These are phyloP conservation scores for Castanea sativa DNA, from an alignment of 306 rosid species.

Conservation along the genomic window DNA sequence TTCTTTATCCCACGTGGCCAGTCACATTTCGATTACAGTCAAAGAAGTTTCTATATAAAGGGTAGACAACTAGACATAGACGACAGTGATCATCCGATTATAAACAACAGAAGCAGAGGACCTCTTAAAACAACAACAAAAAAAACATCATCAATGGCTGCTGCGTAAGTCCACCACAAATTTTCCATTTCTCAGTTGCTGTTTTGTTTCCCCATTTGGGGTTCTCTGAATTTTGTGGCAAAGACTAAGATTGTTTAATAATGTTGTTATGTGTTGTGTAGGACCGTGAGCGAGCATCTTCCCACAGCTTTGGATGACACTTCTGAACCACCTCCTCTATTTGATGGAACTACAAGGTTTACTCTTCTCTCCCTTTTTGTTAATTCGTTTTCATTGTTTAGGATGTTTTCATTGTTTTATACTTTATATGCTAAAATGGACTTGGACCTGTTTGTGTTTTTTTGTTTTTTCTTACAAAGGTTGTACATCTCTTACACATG, in stretches of 20 bases:
- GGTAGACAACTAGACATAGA: neutral
- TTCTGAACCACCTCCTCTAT: conserved; percentile 65
- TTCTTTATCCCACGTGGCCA: neutral
- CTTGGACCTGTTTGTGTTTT: no score
- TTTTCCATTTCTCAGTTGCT: neutral
- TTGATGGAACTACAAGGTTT: conserved; percentile 88
- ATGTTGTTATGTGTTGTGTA: conserved; percentile 1
- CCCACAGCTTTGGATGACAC: conserved; percentile 54
- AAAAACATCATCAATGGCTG: conserved; percentile 33
- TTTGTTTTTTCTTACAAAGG: conserved; percentile 28
- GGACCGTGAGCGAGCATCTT: conserved; percentile 27
- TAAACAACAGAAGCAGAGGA: neutral
- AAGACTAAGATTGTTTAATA: neutral
- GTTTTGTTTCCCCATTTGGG: neutral
- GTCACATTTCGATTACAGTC: neutral
- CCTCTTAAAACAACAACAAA: neutral
- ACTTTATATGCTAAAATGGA: no score
- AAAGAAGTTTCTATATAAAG: neutral
- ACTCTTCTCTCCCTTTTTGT: neutral
- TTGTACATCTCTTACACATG: conserved; percentile 53
- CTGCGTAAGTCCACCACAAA: conserved; percentile 19
- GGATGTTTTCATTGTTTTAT: no score
- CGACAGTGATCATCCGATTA: neutral
- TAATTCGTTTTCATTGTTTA: neutral
- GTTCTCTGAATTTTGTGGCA: no score